Conservation (phyloP, 1,139 yeast genomes). For the Petasospora rhodanensis region DNA sequence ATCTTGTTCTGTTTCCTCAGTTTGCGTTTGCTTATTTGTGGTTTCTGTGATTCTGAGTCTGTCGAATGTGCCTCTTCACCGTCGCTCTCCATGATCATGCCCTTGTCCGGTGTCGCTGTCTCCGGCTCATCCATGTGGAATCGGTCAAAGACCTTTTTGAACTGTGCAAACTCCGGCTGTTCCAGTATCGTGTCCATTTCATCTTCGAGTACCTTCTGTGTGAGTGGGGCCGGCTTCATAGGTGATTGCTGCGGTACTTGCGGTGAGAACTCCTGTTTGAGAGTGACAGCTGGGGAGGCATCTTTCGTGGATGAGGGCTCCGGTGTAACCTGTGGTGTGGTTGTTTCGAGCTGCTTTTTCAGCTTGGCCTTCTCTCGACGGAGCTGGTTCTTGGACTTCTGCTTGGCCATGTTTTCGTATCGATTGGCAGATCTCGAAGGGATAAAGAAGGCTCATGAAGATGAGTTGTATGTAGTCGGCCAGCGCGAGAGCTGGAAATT, state of each 20-base stretch:
- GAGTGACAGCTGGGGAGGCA: no score
- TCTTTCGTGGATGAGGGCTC: no score
- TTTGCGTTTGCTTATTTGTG: conserved; percentile 37
- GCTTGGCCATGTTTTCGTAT: conserved; percentile 10
- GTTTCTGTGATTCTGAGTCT: conserved; percentile 1
- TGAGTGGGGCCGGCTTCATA: no score
- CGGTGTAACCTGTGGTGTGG: neutral
- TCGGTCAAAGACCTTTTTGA: conserved; percentile 38
- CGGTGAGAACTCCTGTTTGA: no score
- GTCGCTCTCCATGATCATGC: conserved; percentile 32
- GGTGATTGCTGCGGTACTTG: neutral
- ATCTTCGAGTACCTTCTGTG: conserved; percentile 19
- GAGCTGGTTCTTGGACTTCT: conserved; percentile 50
- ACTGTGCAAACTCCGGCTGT: conserved; percentile 40
- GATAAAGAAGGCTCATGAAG: no score
- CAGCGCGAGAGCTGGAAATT: no score
- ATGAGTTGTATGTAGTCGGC: no score
- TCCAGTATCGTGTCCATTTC: conserved; percentile 28
- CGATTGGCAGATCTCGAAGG: no score
- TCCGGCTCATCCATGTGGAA: conserved; percentile 31
- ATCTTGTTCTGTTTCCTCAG: conserved; percentile 49
- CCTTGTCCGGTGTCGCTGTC: conserved; percentile 23
- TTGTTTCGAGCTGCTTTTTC: conserved; percentile 30
- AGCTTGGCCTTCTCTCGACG: conserved; percentile 58
- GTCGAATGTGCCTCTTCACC: neutral